These are phyloP conservation scores for Wickerhamiella infanticola DNA, from an alignment of 1,139 yeast genomes.

Conservation along the genomic window DNA sequence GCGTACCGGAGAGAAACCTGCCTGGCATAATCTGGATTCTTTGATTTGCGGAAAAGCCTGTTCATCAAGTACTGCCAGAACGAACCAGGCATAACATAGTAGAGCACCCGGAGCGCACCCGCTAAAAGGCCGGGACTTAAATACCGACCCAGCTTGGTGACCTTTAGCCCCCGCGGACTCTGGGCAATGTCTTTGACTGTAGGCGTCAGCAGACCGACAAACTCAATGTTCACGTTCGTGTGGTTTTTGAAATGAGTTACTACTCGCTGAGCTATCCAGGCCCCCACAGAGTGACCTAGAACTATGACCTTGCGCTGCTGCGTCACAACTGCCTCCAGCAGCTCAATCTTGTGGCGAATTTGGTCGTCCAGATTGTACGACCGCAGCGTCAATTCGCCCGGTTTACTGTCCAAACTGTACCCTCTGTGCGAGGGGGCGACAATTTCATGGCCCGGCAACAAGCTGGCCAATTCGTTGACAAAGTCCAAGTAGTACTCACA, in stretches of 20 bases:
- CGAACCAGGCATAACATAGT: neutral
- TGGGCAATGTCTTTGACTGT: conserved; percentile 41
- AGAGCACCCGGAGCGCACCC: conserved; percentile 9
- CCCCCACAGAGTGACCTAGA: conserved; percentile 50
- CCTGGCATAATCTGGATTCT: conserved; percentile 26
- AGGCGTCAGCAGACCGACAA: conserved; percentile 50
- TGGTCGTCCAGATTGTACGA: conserved; percentile 35
- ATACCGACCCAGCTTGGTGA: conserved; percentile 20
- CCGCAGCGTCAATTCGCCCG: conserved; percentile 7
- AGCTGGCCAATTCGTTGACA: conserved; percentile 30
- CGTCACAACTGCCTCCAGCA: conserved; percentile 24
- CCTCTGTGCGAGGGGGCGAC: conserved; percentile 45
- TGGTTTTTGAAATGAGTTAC: conserved; percentile 18
- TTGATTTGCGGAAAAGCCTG: conserved; percentile 1
- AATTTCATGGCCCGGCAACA: conserved; percentile 33
- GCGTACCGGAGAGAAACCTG: conserved; percentile 32
- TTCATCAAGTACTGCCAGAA: neutral
- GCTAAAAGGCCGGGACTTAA: conserved; percentile 5
- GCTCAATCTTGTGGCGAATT: conserved; percentile 33
- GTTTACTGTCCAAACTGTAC: conserved; percentile 17
- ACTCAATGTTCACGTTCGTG: conserved; percentile 17
- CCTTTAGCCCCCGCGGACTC: conserved; percentile 34
- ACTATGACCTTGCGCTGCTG: conserved; percentile 29
- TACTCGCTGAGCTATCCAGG: conserved; percentile 40
- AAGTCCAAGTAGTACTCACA: conserved; percentile 42